Evolutionary conservation across 2,329 filamentous ascomycete genomes (phyloP), one percentile per base, ranked within the genome.

Genomic region (Lasiodiplodia sp.): DNA sequence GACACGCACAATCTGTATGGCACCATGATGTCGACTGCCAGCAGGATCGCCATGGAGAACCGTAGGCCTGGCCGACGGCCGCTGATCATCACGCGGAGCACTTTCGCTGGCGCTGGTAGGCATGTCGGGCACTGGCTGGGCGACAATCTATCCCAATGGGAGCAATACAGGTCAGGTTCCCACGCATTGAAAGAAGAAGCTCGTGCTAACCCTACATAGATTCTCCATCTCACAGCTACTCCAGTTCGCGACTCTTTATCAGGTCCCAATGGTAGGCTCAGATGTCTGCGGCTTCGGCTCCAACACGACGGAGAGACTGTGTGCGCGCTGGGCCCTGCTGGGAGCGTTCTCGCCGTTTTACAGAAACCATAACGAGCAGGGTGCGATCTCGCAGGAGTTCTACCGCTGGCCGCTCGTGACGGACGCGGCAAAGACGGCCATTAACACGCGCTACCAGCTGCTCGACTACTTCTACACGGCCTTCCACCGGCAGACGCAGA

Each of bases 1-100:
- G 92, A 94, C 72, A 91, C 89, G 0, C 92, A 94, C 77, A 94
- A 94, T 72, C 78, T 94, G 1, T 93, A 92, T 76, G 92, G 92
- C 1, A 86, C 87, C 73, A 85, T 92, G 88, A 94, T 94, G 91
- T 91, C 89, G 1, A 79, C 83, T 21, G 82, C 87, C 4, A 91
- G 90, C 0, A 86, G 87, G 65, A 78, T 85, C 14, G 89, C 92
- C 1, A 92, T 94, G 91, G 78, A 88, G 7, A 78, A 82, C 14
- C 87, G 91, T 10, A 86, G 91, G 0, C 91, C 92, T 0, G 77
- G 78, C 0, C 79, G 88, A 5, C 87, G 92, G 0, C 91, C 92
- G 1, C 77, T 94, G 69, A 83, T 94, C 58, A 92, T 95, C 72
- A 93, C 91, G 0, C 88, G 92, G 28, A 91, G 88, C 23, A 94